phyloP scores from a whole-genome alignment of 768 basidiomycete species.

The Cyclocybe aegerita region DNA sequence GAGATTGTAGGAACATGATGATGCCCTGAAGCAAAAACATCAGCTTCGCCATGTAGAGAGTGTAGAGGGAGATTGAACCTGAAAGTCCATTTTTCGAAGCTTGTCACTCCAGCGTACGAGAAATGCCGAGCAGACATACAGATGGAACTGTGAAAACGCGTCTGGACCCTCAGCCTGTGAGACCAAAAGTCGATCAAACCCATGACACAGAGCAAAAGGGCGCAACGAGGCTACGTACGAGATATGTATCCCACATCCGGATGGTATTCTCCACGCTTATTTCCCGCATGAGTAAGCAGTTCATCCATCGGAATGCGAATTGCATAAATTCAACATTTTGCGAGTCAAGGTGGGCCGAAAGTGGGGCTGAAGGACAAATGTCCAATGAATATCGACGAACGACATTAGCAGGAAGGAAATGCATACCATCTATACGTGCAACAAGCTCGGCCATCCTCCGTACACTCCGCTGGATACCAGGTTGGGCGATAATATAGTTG shows the following conservation, averaged over 20 bases:
- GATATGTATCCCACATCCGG: constrained; percentile 99
- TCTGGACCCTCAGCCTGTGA: constrained; percentile 92
- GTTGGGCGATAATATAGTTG: constrained; percentile 96
- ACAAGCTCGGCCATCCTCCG: constrained; percentile 94
- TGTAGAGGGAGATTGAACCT: constrained; percentile 50
- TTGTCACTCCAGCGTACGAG: constrained; percentile 94
- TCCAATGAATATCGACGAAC: neutral
- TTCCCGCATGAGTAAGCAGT: constrained; percentile 97
- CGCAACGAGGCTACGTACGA: constrained; percentile 54
- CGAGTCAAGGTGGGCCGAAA: constrained; percentile 81
- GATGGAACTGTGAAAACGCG: constrained; percentile 97
- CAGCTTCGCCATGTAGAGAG: constrained; percentile 2
- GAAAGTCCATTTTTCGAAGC: constrained; percentile 96
- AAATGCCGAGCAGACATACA: constrained; percentile 98
- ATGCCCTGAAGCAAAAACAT: constrained; percentile 63
- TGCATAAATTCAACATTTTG: constrained; percentile 99
- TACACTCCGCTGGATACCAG: constrained; percentile 93
- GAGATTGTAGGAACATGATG: constrained; percentile 96
- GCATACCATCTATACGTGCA: constrained; percentile 79
- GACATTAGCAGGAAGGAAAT: constrained; percentile 3
- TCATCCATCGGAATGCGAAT: constrained; percentile 99
- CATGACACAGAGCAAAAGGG: neutral
- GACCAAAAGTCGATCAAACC: neutral
- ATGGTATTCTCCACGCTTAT: constrained; percentile 96
- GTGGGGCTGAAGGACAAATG: constrained; percentile 55